Evolutionary conservation across 768 basidiomycete species (phyloP), one percentile per base, ranked within the genome.

Genomic region (Solioccasus polychromus): DNA sequence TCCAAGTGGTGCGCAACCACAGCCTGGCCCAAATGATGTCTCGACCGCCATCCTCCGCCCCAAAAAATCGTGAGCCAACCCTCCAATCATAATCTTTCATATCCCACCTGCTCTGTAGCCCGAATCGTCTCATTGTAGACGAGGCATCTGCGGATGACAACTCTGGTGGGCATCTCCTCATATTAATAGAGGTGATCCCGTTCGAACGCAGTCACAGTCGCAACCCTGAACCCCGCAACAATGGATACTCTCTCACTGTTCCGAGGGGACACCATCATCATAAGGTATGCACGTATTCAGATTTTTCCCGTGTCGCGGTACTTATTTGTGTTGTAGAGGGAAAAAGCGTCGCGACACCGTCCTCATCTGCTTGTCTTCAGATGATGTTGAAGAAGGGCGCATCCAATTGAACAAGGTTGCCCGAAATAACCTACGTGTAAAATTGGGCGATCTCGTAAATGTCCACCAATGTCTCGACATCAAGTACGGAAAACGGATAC

Each of bases 341-440:
- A 97, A 98, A 80, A 94, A 95, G 76, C 85, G 96, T 61, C 85
- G 88, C 59, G 93, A 98, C 59, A 97, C 95, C 8, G 96, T 99
- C 34, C 84, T 99, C 50, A 98, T 98, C 66, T 96, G 93, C 62
- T 69, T 99, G 61, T 88, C 87, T 61, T 89, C 88, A 30, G 96
- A 98, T 60, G 91, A 95, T 51, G 91, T 98, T 50, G 95, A 97
- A 58, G 96, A 98, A 70, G 95, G 96, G 47, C 90, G 90, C 64
- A 94, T 99, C 52, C 94, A 96, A 60, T 74, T 99, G 71, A 99
- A 98, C 84, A 98, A 97, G 70, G 96, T 99, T 28, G 96, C 96
- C 15, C 91, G 96, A 46, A 95, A 97, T 74, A 98, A 98, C 71
- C 71, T 98, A 37, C 89, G 95, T 44, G 92, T 98, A 57, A 98